These are phyloP conservation scores for Lunularia cruciata DNA, from an alignment of 225 moss, liverwort and hornwort genomes.

Conservation along the genomic window DNA sequence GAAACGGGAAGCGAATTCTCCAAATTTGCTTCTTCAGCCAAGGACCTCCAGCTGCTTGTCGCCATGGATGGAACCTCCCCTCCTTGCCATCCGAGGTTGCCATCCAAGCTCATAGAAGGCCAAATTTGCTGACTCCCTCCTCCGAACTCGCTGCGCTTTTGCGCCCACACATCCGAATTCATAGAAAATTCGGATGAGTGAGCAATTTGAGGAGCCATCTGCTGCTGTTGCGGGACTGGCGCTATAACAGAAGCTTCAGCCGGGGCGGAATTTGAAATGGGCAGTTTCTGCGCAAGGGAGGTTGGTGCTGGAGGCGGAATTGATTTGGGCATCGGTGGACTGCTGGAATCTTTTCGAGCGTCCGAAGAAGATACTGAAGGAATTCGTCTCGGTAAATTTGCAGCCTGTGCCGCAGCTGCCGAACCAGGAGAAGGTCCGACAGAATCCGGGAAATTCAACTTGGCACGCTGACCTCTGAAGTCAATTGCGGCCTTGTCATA, in stretches of 20 bases:
- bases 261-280: no score
- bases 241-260: no score
- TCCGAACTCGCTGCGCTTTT: not conserved
- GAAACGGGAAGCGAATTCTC: not conserved
- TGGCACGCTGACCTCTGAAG: constrained; percentile 41
- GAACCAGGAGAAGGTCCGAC: constrained; percentile 14
- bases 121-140: constrained; percentile 11
- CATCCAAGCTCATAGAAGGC: constrained; percentile 16
- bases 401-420: constrained; percentile 32
- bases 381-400: not conserved
- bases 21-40: not conserved
- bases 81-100: not conserved
- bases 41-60: not conserved
- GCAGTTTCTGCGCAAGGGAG: no score
- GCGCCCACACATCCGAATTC: not conserved
- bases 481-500: constrained; percentile 46
- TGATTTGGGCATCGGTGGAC: constrained; percentile 1
- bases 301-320: no score
- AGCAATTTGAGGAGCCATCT: not conserved
- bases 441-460: constrained; percentile 38
- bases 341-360: not conserved
- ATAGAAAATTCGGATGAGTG: constrained; percentile 1
- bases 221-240: not conserved
- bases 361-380: not conserved
- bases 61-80: not conserved